Conservation (phyloP, 2,329 filamentous ascomycete genomes). For the Chaetomium sp. region DNA sequence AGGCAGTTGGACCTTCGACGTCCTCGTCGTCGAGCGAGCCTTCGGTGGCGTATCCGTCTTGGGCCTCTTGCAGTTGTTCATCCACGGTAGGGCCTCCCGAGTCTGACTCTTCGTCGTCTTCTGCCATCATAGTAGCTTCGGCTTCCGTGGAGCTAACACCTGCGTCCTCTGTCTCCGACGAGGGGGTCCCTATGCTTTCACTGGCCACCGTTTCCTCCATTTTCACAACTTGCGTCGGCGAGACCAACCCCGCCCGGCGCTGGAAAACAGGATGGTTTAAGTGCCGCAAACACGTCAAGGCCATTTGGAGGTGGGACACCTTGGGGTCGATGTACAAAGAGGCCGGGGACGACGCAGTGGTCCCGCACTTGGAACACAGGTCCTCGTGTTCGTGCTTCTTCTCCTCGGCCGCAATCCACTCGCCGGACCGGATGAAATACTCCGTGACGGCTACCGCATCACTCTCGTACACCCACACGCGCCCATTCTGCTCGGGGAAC, state of each 20-base stretch:
- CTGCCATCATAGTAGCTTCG: background rate
- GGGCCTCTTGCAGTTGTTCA: background rate
- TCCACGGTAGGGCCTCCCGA: background rate
- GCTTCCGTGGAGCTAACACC: no score
- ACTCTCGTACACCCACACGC: slow-evolving; percentile 2
- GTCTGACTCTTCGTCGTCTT: background rate
- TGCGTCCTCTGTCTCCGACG: background rate
- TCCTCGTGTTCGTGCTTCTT: slow-evolving; percentile 8
- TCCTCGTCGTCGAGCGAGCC: slow-evolving; percentile 17
- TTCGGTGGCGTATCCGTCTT: slow-evolving; percentile 4
- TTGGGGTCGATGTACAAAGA: slow-evolving; percentile 12
- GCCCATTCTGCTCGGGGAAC: background rate
- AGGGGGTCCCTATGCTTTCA: background rate
- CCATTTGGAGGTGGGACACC: slow-evolving; percentile 17
- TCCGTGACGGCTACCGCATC: slow-evolving; percentile 8
- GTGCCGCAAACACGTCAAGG: slow-evolving; percentile 18
- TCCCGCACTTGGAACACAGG: slow-evolving; percentile 15
- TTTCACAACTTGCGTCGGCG: background rate
- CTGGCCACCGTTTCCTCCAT: background rate
- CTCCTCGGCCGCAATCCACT: background rate
- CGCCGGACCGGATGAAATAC: slow-evolving; percentile 12
- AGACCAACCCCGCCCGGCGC: slow-evolving; percentile 7
- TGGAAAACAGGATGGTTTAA: slow-evolving; percentile 21
- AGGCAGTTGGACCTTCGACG: background rate
- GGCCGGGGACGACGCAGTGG: background rate